Evolutionary conservation across 2,329 filamentous ascomycete species (phyloP).

Genomic region (Pseudopyrenochaeta lycopersici): DNA sequence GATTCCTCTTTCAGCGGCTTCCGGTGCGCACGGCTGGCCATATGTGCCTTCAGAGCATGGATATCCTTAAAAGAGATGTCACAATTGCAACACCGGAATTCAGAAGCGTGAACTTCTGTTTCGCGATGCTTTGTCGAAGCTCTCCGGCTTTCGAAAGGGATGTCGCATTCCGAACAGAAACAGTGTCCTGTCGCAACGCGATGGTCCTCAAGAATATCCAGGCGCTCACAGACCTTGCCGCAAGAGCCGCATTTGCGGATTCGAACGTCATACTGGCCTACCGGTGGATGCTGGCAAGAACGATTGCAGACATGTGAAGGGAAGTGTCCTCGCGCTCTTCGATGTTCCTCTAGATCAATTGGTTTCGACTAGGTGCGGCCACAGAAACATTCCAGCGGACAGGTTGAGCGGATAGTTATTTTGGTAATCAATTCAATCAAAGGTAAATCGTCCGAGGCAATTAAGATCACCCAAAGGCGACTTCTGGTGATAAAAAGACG

Average conservation of each 20-base stretch:
- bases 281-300: slow-evolving; percentile 9
- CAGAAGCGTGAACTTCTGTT: slow-evolving; percentile 10
- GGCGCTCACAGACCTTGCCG: slow-evolving; percentile 12
- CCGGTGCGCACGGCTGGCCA: slow-evolving; percentile 11
- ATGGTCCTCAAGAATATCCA: slow-evolving; percentile 18
- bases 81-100: slow-evolving; percentile 21
- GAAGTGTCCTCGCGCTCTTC: slow-evolving; percentile 16
- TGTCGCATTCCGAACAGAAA: slow-evolving; percentile 17
- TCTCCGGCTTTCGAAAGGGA: slow-evolving; percentile 10
- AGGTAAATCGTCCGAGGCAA: too few species aligned
- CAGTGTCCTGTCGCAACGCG: slow-evolving; percentile 12
- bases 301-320: slow-evolving; percentile 10
- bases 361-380: slow-evolving; percentile 4
- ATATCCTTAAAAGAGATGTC: slow-evolving; percentile 19
- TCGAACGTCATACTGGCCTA: slow-evolving; percentile 4
- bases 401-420: too few species aligned
- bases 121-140: slow-evolving; percentile 2
- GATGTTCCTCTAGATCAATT: slow-evolving; percentile 18
- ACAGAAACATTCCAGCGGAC: too few species aligned
- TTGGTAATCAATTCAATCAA: too few species aligned
- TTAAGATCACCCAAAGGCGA: too few species aligned
- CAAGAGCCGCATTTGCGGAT: slow-evolving; percentile 9
- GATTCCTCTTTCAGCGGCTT: slow-evolving; percentile 1
- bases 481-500: too few species aligned
- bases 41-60: slow-evolving; percentile 12